Evolutionary conservation across 2,329 filamentous ascomycete species (phyloP).

Genomic region (Hypocrella siamensis): DNA sequence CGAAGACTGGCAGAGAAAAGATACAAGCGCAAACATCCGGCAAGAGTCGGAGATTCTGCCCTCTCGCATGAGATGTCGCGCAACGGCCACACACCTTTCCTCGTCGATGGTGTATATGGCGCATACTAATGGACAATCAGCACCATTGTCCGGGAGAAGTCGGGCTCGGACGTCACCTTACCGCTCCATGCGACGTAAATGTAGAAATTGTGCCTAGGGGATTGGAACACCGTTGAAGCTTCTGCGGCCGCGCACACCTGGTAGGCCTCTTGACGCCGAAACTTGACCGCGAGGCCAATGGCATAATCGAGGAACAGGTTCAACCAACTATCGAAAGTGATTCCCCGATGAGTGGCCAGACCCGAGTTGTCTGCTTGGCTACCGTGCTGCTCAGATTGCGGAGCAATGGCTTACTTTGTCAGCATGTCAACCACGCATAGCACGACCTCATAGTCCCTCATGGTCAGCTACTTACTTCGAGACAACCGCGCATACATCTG

Average conservation of each 20-base stretch:
- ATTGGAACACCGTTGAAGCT: conserved; percentile 70
- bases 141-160: neutral
- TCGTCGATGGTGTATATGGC: conserved; percentile 70
- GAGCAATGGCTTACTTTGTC: conserved; percentile 4
- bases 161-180: no score
- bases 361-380: conserved; percentile 1
- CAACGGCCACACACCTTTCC: conserved; percentile 54
- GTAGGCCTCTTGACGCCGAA: conserved; percentile 59
- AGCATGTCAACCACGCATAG: neutral
- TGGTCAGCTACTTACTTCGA: conserved; percentile 26
- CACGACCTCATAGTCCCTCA: no score
- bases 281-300: conserved; percentile 53
- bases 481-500: conserved; percentile 40
- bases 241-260: conserved; percentile 62
- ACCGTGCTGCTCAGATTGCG: conserved; percentile 4
- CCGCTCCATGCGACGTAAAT: conserved; percentile 66
- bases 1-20: conserved; percentile 58
- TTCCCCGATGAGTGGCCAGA: conserved; percentile 45
- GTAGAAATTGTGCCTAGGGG: conserved; percentile 49
- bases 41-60: conserved; percentile 72
- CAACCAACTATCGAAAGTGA: conserved; percentile 73
- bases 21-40: conserved; percentile 67
- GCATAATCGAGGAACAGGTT: conserved; percentile 84
- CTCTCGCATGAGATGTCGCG: conserved; percentile 73
- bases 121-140: conserved; percentile 41